A percentile compares a stretch with the other conserved stretches of the same genome.
phyloP scores from a whole-genome alignment of 2,329 filamentous ascomycete species.

The Orbilia quercus region DNA sequence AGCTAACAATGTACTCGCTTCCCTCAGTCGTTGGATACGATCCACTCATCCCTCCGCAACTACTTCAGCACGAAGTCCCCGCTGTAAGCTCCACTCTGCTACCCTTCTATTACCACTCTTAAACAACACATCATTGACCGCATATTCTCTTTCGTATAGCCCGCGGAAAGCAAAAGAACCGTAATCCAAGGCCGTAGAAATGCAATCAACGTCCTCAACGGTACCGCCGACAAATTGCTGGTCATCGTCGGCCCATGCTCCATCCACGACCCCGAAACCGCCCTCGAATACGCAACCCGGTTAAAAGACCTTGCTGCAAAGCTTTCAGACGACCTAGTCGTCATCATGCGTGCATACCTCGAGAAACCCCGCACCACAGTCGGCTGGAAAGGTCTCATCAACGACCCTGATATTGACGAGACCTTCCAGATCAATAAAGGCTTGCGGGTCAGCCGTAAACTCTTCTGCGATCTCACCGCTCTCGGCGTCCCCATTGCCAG shows the following conservation, averaged over 20 bases:
- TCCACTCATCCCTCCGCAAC: constrained; percentile 59
- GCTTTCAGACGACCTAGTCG: constrained; percentile 86
- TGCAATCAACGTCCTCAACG: constrained; percentile 71
- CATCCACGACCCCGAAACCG: constrained; percentile 91
- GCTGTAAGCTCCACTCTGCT: constrained; percentile 53
- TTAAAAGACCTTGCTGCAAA: constrained; percentile 85
- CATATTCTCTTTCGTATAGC: constrained; percentile 53
- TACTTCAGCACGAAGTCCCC: constrained; percentile 60
- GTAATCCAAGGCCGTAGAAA: constrained; percentile 72
- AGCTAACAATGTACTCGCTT: constrained; percentile 9
- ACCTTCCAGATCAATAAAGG: constrained; percentile 99
- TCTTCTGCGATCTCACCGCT: constrained; percentile 91
- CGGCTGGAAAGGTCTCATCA: constrained; percentile 98
- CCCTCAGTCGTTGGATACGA: constrained; percentile 59
- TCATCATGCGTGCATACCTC: constrained; percentile 97
- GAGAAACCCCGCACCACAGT: constrained; percentile 98
- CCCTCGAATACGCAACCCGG: constrained; percentile 90
- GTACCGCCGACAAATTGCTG: constrained; percentile 71
- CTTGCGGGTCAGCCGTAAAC: constrained; percentile 82
- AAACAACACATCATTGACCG: constrained; percentile 32
- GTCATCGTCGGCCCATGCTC: constrained; percentile 95
- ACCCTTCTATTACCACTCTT: constrained; percentile 10
- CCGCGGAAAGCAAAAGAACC: constrained; percentile 66
- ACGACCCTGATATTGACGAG: constrained; percentile 97
- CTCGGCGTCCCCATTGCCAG: constrained; percentile 95